These are phyloP conservation scores for Ceriops decandra DNA, from an alignment of 345 rosid species.

Conservation along the genomic window DNA sequence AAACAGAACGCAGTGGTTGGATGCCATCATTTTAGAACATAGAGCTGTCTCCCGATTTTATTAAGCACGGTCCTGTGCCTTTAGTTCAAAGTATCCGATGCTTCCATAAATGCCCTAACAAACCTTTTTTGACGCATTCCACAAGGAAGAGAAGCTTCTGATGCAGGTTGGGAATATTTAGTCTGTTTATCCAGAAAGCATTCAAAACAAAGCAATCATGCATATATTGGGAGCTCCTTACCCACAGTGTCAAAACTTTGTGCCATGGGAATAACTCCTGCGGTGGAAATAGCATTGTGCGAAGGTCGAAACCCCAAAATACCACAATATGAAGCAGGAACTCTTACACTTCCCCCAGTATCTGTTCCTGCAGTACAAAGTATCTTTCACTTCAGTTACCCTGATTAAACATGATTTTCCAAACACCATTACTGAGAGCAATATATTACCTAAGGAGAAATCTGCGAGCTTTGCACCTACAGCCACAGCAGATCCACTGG, in stretches of 20 bases:
- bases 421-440: slow-evolving; percentile 32
- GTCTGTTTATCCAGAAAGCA: neutral
- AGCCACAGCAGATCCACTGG: slow-evolving; percentile 98
- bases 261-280: slow-evolving; percentile 77
- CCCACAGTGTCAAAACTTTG: slow-evolving; percentile 95
- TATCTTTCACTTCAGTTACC: neutral
- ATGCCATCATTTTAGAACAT: neutral
- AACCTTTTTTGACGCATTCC: too few relatives aligned
- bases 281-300: slow-evolving; percentile 46
- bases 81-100: too few relatives aligned
- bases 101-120: too few relatives aligned
- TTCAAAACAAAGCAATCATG: neutral
- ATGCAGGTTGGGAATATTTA: too few relatives aligned
- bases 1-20: too few relatives aligned
- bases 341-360: slow-evolving; percentile 92
- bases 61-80: too few relatives aligned
- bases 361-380: slow-evolving; percentile 61
- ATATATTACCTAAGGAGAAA: slow-evolving; percentile 67
- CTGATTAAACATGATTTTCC: neutral
- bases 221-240: slow-evolving; percentile 23
- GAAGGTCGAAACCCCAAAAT: slow-evolving; percentile 81
- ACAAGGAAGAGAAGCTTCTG: too few relatives aligned
- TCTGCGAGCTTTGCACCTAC: slow-evolving; percentile 80
- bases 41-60: neutral
- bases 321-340: slow-evolving; percentile 78